phyloP scores from a whole-genome alignment of 2,329 filamentous ascomycete species.

The Knufia petricola region DNA sequence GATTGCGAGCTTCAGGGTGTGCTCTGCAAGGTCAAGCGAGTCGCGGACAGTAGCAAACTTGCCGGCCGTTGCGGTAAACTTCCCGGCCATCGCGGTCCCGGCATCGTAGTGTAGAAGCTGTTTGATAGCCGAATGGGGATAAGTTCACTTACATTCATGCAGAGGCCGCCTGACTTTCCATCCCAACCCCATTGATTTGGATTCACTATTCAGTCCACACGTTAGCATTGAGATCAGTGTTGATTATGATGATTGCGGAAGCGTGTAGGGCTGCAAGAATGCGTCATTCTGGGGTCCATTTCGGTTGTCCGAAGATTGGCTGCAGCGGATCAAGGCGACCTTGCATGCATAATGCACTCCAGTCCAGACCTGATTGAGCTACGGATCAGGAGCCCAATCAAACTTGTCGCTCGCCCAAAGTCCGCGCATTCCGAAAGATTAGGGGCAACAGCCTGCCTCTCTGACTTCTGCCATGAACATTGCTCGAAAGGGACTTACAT shows the following conservation, averaged over 20 bases:
- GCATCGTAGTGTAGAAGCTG: too few species aligned
- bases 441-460: neutral
- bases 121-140: too few species aligned
- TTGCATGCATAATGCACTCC: neutral
- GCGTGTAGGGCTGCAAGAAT: neutral
- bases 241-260: neutral
- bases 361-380: neutral
- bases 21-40: too few species aligned
- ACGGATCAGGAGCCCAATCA: neutral
- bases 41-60: neutral
- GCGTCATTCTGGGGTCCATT: neutral
- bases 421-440: neutral
- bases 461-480: neutral
- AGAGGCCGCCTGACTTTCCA: conserved; percentile 33
- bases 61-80: neutral
- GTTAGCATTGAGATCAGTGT: conserved; percentile 1
- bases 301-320: neutral
- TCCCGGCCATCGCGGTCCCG: neutral
- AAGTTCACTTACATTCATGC: conserved; percentile 49
- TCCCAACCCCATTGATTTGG: conserved; percentile 47
- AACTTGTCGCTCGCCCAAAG: neutral
- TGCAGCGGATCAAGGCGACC: neutral
- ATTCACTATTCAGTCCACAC: conserved; percentile 37
- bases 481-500: conserved; percentile 30
- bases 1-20: neutral